Base-by-base conservation (phyloP, 2,329 filamentous ascomycete species). In the Diaporthe longicolla region DNA sequence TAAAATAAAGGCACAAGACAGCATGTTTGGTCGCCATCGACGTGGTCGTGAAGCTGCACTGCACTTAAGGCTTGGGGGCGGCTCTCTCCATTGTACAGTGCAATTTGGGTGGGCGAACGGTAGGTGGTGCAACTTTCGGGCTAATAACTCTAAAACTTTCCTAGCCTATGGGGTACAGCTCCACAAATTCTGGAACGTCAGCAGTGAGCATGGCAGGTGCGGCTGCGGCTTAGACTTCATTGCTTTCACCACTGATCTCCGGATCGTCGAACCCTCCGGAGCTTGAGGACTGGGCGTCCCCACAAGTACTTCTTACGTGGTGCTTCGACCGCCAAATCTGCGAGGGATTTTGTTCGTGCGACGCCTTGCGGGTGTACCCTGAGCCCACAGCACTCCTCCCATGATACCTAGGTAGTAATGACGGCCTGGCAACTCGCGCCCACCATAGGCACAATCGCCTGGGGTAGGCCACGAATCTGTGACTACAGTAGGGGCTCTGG, bases 121-220 rank as follows among this genome's bases (percentile, higher is more conserved):
- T 50, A 52, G 26, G 19, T 52, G 63, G 29, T 66, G 45, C 63
- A 7, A 52, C 63, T 66, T 37, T 66, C 63, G 63, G 63, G 63
- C 48, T 52, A 66, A 66, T 52, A 66, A 66, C 63, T 66, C 37
- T 66, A 52, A 66, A 66, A 66, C 45, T 66, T 66, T 52, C 63
- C 45, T 66, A 52, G 48, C 45, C 15, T 26, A 37, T 52, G 48
- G 45, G 43, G 43, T 52, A 66, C 45, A 40, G 63, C 24, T 52
- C 63, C 63, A 66, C 63, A 52, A 52, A 52, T 52, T 52, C 63
- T 52, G 63, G 63, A 66, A 66, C 63, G 52, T 19, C 29, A 35
- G n/a, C 11, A 29, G 24, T 9, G 24, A 63, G 54, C 7, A 66
- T 37, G 45, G 45, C 29, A 66, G 45, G n/a, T 66, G 29, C 45